Percentiles rank a stretch among this genome's conserved stretches.
phyloP scores from a whole-genome alignment of 2,329 filamentous ascomycete species.

The Cladosporium sp. region DNA sequence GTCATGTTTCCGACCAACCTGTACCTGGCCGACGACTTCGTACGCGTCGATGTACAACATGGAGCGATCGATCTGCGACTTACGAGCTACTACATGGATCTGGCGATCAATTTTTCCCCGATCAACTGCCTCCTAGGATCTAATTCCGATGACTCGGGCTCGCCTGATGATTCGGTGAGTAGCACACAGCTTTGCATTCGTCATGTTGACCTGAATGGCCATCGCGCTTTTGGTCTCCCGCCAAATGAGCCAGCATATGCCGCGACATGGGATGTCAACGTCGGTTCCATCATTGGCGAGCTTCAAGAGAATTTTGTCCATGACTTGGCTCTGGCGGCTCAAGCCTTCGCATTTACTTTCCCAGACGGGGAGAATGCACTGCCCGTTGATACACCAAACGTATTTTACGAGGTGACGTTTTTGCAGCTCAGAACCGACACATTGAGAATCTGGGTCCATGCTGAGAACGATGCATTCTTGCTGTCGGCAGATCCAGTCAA shows the following conservation, averaged over 20 bases:
- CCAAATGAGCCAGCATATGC: constrained; percentile 90
- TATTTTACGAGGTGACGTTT: constrained; percentile 83
- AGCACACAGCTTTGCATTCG: constrained; percentile 80
- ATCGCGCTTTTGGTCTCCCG: constrained; percentile 86
- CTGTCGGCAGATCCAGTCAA: constrained; percentile 65
- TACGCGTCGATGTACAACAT: constrained; percentile 69
- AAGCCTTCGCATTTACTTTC: constrained; percentile 76
- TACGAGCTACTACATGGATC: constrained; percentile 97
- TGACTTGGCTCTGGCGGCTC: constrained; percentile 62
- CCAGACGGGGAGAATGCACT: constrained; percentile 92
- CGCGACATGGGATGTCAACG: constrained; percentile 87
- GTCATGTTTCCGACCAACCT: constrained; percentile 77
- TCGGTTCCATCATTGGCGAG: constrained; percentile 80
- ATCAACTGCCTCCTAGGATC: constrained; percentile 64
- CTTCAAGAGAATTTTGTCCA: constrained; percentile 75
- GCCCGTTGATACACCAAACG: constrained; percentile 63
- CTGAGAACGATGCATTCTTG: constrained; percentile 74
- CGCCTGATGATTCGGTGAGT: constrained; percentile 49
- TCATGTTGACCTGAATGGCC: constrained; percentile 72
- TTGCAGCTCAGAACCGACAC: constrained; percentile 67
- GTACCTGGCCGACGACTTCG: constrained; percentile 68
- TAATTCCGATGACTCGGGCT: constrained; percentile 47
- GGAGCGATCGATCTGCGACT: constrained; percentile 80
- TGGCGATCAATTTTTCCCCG: constrained; percentile 75
- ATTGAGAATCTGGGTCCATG: constrained; percentile 72